Percentiles rank a stretch among this genome's conserved stretches.
Evolutionary conservation across 768 basidiomycete genomes (phyloP).

Genomic region (Tylopilus sp.): DNA sequence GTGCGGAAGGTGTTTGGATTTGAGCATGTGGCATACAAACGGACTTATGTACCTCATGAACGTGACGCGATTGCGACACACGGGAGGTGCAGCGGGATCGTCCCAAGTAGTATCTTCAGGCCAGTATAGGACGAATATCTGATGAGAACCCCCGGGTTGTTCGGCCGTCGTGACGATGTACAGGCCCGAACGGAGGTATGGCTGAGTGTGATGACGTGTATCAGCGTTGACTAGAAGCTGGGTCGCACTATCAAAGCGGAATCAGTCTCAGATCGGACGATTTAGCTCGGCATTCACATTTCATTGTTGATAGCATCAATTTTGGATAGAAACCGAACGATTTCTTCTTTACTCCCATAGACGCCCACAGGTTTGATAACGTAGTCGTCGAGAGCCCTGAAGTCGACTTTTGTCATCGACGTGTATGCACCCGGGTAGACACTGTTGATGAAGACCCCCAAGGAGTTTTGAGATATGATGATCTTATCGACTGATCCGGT

Average conservation of each 20-base stretch:
- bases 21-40: neutral
- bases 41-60: constrained; percentile 68
- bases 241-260: neutral
- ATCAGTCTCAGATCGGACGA: neutral
- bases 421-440: constrained; percentile 49
- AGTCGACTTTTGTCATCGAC: constrained; percentile 55
- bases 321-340: constrained; percentile 42
- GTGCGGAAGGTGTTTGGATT: neutral
- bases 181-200: constrained; percentile 20
- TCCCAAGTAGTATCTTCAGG: constrained; percentile 59
- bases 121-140: constrained; percentile 56
- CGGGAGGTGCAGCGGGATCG: constrained; percentile 42
- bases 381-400: constrained; percentile 46
- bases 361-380: constrained; percentile 50
- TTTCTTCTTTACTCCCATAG: constrained; percentile 53
- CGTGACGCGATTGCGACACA: constrained; percentile 51
- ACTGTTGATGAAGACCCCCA: constrained; percentile 47
- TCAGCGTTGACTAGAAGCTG: constrained; percentile 18
- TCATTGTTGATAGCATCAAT: constrained; percentile 35
- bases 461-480: constrained; percentile 52
- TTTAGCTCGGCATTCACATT: constrained; percentile 29
- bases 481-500: constrained; percentile 52
- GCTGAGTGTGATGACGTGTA: neutral
- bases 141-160: constrained; percentile 6
- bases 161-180: constrained; percentile 14